Base-by-base conservation (phyloP, 768 basidiomycete genomes). In the Exidia glandulosa region DNA sequence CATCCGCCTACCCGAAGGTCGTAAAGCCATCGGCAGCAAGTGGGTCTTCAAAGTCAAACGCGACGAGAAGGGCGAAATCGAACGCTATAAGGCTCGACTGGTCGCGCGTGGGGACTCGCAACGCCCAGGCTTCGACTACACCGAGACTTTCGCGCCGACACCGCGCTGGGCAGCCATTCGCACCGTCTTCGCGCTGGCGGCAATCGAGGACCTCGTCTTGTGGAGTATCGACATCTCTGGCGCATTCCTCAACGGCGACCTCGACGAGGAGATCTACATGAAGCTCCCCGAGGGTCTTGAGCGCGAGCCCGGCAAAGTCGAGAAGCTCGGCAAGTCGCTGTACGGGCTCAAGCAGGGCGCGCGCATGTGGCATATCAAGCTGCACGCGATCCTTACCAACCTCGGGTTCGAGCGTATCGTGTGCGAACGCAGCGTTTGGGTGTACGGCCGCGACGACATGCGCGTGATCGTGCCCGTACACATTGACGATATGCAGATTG, bases 41-140 rank as follows among this genome's bases (percentile, higher is more conserved):
- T 74, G 70, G 69, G 73, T 73, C 37, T 74, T 68, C 63, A 64
- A 63, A 32, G 56, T 67, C 41, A 74, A 74, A 62, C 57, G 58
- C 30, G 63, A 70, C 56, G 59, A 58, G 16, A 32, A 67, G 29
- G 70, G 72, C 23, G 55, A 59, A 2, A 58, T 71, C 32, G 55
- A 61, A 9, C 61, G 65, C 10, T 66, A 68, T 63, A 75, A 76
- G 61, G 72, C 69, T 14, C 34, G 72, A 27, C 64, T 75, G 31
- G 71, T 73, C 12, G 73, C 73, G 1, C 65, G 71, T 54, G 75
- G 75, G 0, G 75, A 66, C 63, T 59, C 67, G 2, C 75, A 76
- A 59, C 58, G 69, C 10, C 64, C 61, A 13, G 70, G 73, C 3
- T 34, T 64, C 33, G 67, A 73, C 62, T 75, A 65, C 62, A 56